These are phyloP conservation scores for Trichomonascaceae sp. DNA, from an alignment of 1,139 yeast genomes.

Conservation along the genomic window DNA sequence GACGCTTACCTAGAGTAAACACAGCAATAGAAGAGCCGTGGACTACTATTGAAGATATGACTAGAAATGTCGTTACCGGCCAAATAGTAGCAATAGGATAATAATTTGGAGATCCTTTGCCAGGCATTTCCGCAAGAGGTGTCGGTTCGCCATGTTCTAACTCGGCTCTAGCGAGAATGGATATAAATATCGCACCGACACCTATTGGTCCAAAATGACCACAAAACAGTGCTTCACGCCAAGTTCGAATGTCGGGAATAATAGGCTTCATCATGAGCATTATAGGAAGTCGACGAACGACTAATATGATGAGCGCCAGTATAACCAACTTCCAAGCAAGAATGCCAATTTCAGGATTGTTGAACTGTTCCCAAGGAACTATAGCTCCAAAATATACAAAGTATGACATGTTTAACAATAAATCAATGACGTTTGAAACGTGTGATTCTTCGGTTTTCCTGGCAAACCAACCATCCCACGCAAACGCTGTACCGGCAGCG, in stretches of 20 bases:
- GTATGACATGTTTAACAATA: constrained; percentile 66
- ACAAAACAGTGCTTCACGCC: constrained; percentile 94
- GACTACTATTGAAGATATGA: constrained; percentile 79
- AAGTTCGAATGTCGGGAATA: constrained; percentile 85
- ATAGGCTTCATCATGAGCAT: constrained; percentile 70
- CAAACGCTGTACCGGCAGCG: constrained; percentile 93
- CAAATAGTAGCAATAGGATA: constrained; percentile 71
- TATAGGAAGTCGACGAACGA: constrained; percentile 83
- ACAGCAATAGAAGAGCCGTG: constrained; percentile 98
- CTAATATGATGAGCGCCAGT: constrained; percentile 74
- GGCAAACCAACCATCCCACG: constrained; percentile 96
- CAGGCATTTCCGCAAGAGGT: constrained; percentile 53
- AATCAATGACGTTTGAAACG: constrained; percentile 87
- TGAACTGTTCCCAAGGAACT: constrained; percentile 86
- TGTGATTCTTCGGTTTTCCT: constrained; percentile 83
- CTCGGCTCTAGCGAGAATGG: constrained; percentile 75
- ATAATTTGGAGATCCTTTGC: constrained; percentile 50
- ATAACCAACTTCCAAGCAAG: constrained; percentile 80
- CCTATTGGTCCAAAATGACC: constrained; percentile 99
- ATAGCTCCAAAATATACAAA: constrained; percentile 93
- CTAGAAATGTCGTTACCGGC: constrained; percentile 86
- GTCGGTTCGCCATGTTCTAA: constrained; percentile 65
- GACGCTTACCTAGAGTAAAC: constrained; percentile 76
- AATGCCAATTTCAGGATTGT: constrained; percentile 58
- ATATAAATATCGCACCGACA: constrained; percentile 92